Evolutionary conservation across 768 basidiomycete species (phyloP), one percentile per base, ranked within the genome.

Genomic region (Suillus hirtellus): DNA sequence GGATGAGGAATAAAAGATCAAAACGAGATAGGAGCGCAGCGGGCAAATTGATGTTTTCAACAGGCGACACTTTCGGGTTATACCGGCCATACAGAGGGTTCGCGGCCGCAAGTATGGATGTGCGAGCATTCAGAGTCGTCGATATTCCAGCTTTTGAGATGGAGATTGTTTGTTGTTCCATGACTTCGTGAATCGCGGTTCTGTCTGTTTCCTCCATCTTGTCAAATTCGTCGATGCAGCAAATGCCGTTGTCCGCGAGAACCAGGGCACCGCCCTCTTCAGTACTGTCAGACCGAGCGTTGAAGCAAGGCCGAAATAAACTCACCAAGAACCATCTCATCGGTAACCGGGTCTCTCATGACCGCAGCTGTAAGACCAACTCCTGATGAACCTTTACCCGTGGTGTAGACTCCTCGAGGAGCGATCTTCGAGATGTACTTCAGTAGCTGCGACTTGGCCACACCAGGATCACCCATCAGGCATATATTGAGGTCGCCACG

Each of bases 101-200:
- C 63, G 97, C 97, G 12, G 97, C 97, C 3, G 97, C 97, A 15
- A 99, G 86, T 71, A 99, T 93, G 9, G 97, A 99, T 2, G 96
- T 96, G 59, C 97, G 89, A 31, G 97, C 97, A 71, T 99, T 99
- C 54, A 99, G 83, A 1, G 97, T 99, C 9, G 97, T 99, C 10
- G 96, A 96, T 72, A 99, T 99, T 27, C 97, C 97, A 5, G 97
- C 97, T 77, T 99, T 99, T 49, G 97, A 97, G 66, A 99, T 99
- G 3, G 96, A 99, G 62, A 99, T 98, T 0, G 97, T 99, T 78
- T 99, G 97, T 76, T 99, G 97, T 78, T 99, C 96, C 97, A 99
- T 99, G 64, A 99, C 97, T 83, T 99, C 97, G 79, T 99, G 97
- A 65, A 99, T 99, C 15, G 97, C 94, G 2, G 97, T 99, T 68